Evolutionary conservation across 2,329 filamentous ascomycete genomes (phyloP).

Genomic region (Aspergillus ochraceoroseus): DNA sequence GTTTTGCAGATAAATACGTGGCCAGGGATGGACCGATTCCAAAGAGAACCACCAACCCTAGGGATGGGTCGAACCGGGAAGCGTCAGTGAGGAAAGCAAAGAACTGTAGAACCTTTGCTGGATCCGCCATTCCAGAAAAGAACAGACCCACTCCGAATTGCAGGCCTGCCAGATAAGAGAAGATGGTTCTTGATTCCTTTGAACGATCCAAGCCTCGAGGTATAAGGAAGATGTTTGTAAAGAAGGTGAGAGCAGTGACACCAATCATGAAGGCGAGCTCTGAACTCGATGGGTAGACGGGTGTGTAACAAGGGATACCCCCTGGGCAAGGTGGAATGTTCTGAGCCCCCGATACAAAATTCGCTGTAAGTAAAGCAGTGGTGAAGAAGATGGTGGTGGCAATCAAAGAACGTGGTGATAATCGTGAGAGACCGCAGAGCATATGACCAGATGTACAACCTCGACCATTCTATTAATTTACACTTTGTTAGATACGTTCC

Average conservation of each 20-base stretch:
- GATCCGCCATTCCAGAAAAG: constrained; percentile 50
- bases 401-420: constrained; percentile 48
- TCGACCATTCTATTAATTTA: constrained; percentile 37
- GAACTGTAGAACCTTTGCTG: constrained; percentile 50
- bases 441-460: constrained; percentile 55
- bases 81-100: constrained; percentile 44
- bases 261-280: constrained; percentile 36
- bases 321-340: constrained; percentile 40
- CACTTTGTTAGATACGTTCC: background rate
- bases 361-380: constrained; percentile 43
- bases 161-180: constrained; percentile 46
- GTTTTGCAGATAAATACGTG: constrained; percentile 30
- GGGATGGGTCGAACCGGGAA: constrained; percentile 48
- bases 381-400: constrained; percentile 46
- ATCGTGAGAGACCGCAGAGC: constrained; percentile 50
- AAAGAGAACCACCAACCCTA: constrained; percentile 48
- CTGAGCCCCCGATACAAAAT: constrained; percentile 31
- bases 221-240: constrained; percentile 35
- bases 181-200: constrained; percentile 33
- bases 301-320: constrained; percentile 45
- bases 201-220: constrained; percentile 30
- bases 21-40: constrained; percentile 47
- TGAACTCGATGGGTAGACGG: constrained; percentile 40
- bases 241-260: constrained; percentile 27
- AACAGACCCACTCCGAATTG: constrained; percentile 51